Evolutionary conservation across 352 stramenopile genomes (phyloP).

Genomic region (Pythium sp.): DNA sequence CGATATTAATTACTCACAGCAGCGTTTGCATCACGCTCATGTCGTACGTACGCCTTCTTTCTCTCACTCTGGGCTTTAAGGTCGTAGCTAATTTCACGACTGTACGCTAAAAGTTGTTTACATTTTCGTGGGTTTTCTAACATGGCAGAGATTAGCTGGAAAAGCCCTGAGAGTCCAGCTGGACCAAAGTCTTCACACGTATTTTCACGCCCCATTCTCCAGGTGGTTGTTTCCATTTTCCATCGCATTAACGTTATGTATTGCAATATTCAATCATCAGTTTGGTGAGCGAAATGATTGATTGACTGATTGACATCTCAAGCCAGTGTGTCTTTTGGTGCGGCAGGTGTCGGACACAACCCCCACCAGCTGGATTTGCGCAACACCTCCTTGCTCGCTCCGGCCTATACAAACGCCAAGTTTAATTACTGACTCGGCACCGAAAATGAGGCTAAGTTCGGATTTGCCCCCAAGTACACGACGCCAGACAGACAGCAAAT

Average conservation of each 20-base stretch:
- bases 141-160: not conserved
- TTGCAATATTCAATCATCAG: not conserved
- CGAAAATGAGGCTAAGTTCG: not conserved
- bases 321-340: not conserved
- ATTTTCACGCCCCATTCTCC: not conserved
- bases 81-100: not conserved
- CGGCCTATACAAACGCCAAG: not conserved
- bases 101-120: not conserved
- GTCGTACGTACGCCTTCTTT: not conserved
- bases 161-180: not conserved
- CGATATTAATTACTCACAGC: conserved; percentile 2
- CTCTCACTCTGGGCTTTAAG: not conserved
- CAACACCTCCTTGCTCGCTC: not conserved
- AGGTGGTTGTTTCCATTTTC: not conserved
- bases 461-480: not conserved
- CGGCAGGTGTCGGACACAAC: conserved; percentile 4
- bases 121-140: not conserved
- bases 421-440: conserved; percentile 3
- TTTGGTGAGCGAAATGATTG: not conserved
- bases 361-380: conserved; percentile 1
- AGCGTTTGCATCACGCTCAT: not conserved
- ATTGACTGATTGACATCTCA: conserved; percentile 4
- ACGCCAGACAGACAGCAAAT: not conserved
- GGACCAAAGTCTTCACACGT: not conserved
- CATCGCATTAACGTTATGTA: not conserved